Evolutionary conservation across 345 rosid species (phyloP).

Genomic region (Ricinus communis): DNA sequence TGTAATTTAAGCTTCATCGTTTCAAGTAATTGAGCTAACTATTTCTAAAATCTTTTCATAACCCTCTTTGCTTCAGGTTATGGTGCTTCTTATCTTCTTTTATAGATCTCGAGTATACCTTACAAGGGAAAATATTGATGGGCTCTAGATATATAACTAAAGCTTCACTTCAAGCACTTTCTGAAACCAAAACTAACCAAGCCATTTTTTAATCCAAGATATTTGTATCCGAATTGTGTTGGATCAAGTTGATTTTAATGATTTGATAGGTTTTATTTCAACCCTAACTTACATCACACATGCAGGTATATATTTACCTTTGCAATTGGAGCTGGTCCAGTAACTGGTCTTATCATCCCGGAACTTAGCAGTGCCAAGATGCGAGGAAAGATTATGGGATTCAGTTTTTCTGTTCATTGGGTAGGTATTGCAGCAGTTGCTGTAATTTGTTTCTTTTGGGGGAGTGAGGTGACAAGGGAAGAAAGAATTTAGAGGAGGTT

Average conservation of each 20-base stretch:
- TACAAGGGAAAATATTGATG: too few relatives aligned
- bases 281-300: background rate
- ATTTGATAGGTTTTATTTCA: background rate
- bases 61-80: too few relatives aligned
- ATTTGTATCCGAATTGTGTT: background rate
- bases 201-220: background rate
- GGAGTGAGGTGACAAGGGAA: too few relatives aligned
- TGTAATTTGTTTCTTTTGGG: background rate
- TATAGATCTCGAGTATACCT: too few relatives aligned
- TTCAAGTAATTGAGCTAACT: too few relatives aligned
- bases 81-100: too few relatives aligned
- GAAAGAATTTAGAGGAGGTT: too few relatives aligned
- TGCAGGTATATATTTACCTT: conserved; percentile 64
- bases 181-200: background rate
- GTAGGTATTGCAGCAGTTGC: conserved; percentile 31
- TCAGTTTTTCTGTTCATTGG: conserved; percentile 80
- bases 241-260: background rate
- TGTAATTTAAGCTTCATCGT: too few relatives aligned
- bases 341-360: conserved; percentile 70
- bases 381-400: conserved; percentile 75
- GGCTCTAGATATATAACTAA: too few relatives aligned
- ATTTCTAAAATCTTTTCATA: too few relatives aligned
- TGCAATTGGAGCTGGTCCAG: conserved; percentile 80
- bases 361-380: conserved; percentile 67
- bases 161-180: background rate